These are phyloP conservation scores for Fusarium concolor DNA, from an alignment of 2,329 filamentous ascomycete genomes.

Conservation along the genomic window DNA sequence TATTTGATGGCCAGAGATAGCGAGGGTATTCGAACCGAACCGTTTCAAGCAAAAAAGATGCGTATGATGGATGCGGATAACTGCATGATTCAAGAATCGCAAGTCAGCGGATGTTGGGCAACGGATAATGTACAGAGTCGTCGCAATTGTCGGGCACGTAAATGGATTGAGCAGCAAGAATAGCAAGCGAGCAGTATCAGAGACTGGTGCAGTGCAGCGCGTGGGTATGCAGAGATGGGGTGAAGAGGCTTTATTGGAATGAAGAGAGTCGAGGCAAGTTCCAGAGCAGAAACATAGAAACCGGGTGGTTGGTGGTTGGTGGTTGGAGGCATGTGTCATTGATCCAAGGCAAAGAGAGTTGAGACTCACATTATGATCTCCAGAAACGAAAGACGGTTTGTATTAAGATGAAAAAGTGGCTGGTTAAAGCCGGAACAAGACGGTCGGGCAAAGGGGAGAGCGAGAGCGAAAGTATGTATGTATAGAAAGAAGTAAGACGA, in stretches of 20 bases:
- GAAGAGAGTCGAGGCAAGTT: conserved; percentile 17
- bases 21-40: conserved; percentile 41
- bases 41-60: conserved; percentile 42
- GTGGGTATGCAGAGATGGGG: conserved; percentile 21
- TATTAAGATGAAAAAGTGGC: conserved; percentile 46
- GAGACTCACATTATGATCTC: conserved; percentile 54
- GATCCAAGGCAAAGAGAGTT: conserved; percentile 44
- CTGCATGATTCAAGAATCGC: conserved; percentile 45
- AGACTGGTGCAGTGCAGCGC: neutral
- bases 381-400: conserved; percentile 41
- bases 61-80: conserved; percentile 41
- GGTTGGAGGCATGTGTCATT: conserved; percentile 50
- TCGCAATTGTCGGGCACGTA: conserved; percentile 26
- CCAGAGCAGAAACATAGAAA: conserved; percentile 29
- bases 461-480: conserved; percentile 35
- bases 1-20: conserved; percentile 19
- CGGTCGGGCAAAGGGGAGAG: conserved; percentile 39
- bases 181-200: conserved; percentile 10
- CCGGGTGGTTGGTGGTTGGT: conserved; percentile 49
- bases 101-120: conserved; percentile 36
- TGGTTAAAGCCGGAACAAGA: conserved; percentile 41
- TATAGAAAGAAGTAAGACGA: conserved; percentile 22
- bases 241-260: conserved; percentile 39
- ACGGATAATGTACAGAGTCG: conserved; percentile 24
- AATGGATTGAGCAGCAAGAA: conserved; percentile 7